Base-by-base conservation (phyloP, 1,284 basidiomycete species). In the Ustilago sp. region DNA sequence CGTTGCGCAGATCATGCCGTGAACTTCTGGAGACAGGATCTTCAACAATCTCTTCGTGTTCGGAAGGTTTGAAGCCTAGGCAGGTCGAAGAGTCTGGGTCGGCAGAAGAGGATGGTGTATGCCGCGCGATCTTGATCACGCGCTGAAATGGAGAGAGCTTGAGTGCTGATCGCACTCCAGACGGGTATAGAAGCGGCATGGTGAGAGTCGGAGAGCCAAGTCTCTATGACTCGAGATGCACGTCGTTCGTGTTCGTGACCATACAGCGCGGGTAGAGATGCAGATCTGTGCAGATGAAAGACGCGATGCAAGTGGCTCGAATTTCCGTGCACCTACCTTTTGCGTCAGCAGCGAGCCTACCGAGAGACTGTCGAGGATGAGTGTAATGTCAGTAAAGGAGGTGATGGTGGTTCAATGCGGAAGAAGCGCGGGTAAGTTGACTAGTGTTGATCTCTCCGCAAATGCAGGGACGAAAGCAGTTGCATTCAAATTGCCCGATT, bases 131-230 rank as follows among this genome's bases (percentile, higher is more conserved):
- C 51, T 77, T 77, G 63, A 77, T 56, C 9, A 73, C 17, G 9
- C 69, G 69, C 39, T 77, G 74, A 19, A 67, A 77, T 2, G 69
- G 67, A 2, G 74, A 69, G 17, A 77, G 66, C 23, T 57, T 56
- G 32, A 62, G 45, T 17, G 59, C 45, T 2, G 69, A 60, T 9
- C 61, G 63, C 7, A 70, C 74, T 36, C 66, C 66, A 32, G 74
- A 68, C 23, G 74, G 74, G 51, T 77, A 77, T 17, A 43, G 55
- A 8, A 77, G 74, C 28, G 68, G 62, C 74, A 76, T 76, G 41
- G 15, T 56, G 19, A 13, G 19, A 19, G 56, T 59, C 38, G 39
- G 17, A 39, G 17, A 32, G 35, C 31, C 34, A 23, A 59, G 39
- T 8, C 31, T n/a, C 34, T 12, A 59, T 32, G 55, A 55, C 45